Evolutionary conservation across 2,329 filamentous ascomycete genomes (phyloP).

Genomic region (Fusarium temperatum): DNA sequence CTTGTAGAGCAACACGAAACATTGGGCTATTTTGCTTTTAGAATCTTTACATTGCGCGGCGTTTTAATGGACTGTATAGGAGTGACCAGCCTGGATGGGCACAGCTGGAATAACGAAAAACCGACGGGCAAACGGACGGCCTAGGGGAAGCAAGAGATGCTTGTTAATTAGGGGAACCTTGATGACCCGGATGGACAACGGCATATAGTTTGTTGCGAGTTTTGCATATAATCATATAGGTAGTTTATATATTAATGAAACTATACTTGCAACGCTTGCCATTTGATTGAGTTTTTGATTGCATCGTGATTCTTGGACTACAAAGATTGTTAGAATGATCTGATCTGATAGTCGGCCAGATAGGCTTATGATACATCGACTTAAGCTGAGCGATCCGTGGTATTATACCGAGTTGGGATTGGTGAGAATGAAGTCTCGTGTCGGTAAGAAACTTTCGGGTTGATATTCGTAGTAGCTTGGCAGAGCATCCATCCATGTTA

Average conservation of each 20-base stretch:
- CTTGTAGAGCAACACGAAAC: neutral
- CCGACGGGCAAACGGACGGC: conserved; percentile 6
- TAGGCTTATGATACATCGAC: neutral
- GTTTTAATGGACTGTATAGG: conserved; percentile 31
- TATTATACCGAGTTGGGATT: conserved; percentile 1
- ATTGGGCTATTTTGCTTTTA: conserved; percentile 16
- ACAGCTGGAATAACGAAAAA: conserved; percentile 15
- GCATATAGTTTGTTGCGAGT: conserved; percentile 14
- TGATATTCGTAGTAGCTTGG: conserved; percentile 20
- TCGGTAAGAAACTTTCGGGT: conserved; percentile 12
- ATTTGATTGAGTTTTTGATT: neutral
- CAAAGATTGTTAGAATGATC: neutral
- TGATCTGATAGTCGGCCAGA: neutral
- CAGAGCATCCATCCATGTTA: neutral
- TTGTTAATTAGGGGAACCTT: conserved; percentile 24
- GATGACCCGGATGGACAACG: conserved; percentile 4
- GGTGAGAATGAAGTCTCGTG: conserved; percentile 19
- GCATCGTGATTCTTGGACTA: neutral
- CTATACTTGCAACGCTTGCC: neutral
- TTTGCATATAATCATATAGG: conserved; percentile 32
- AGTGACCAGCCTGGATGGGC: conserved; percentile 1
- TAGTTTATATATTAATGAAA: conserved; percentile 24
- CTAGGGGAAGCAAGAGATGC: conserved; percentile 2
- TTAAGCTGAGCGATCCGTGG: neutral
- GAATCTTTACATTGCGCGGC: conserved; percentile 36